Base-by-base conservation (phyloP, 2,329 filamentous ascomycete species). In the Alternaria sp. region DNA sequence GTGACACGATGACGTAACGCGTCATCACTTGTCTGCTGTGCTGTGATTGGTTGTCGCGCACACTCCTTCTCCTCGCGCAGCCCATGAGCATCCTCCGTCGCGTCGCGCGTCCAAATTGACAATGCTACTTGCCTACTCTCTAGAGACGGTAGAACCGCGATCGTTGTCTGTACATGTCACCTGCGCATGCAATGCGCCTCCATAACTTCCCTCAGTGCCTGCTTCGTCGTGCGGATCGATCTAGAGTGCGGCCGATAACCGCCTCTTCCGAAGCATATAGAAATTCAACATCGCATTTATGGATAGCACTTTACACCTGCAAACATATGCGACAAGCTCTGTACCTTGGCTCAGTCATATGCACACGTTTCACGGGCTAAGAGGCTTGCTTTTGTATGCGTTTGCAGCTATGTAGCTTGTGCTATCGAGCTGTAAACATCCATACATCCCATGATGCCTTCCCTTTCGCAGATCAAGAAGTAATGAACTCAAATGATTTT, bases 31-130 rank as follows among this genome's bases (percentile, higher is more conserved):
- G 32, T 36, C 32, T 36, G 32, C 32, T 5, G 2, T 36, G 32
- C 32, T 36, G 32, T 3, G 32, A 36, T 36, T 36, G 32, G 32
- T 36, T n/a, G 32, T 36, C 32, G 32, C 32, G 15, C 5, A 10
- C 32, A 36, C 15, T 5, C 4, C 32, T 5, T 36, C 32, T n/a
- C 15, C 15, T 7, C 32, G 32, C 32, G 32, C 32, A n/a, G 32
- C 32, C 3, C 21, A 23, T 0, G 32, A 36, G 1, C 15, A 36
- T 36, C 8, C 32, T 36, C n/a, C 8, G 8, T 36, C 32, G 32
- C 8, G 5, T 0, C 0, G 32, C 32, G 2, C 0, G 32, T 36
- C 15, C 15, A n/a, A 7, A n/a, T 5, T 1, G 32, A 36, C 32
- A n/a, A 1, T 36, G 32, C 15, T 32, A 32, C 1, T 32, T 8